Conservation (phyloP, 2,329 filamentous ascomycete species). For the Cladorrhinum sp. region DNA sequence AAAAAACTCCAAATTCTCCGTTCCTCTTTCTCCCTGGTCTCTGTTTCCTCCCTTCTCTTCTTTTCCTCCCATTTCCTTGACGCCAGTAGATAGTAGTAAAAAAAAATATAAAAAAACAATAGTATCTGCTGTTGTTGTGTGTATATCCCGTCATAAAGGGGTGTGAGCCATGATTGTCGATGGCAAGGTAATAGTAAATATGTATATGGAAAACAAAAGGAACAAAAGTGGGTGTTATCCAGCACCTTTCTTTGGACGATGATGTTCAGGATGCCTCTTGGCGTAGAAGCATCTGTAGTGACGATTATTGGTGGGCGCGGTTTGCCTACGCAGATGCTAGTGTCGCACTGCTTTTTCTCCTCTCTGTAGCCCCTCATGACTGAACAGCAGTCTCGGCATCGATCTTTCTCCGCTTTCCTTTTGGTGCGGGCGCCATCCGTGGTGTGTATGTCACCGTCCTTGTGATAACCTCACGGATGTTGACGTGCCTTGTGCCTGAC, state of each 20-base stretch:
- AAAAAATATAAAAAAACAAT: constrained; percentile 1
- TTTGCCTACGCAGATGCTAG: neutral
- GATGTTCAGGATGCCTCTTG: constrained; percentile 3
- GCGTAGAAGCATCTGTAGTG: neutral
- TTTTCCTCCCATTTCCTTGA: constrained; percentile 4
- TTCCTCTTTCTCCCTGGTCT: neutral
- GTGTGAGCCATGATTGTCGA: neutral
- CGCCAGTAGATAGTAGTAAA: neutral
- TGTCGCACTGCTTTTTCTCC: neutral
- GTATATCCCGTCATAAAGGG: neutral
- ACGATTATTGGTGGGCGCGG: neutral
- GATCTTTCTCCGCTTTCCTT: constrained; percentile 84
- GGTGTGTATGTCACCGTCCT: constrained; percentile 89
- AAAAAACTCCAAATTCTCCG: neutral
- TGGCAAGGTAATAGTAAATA: neutral
- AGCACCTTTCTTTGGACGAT: neutral
- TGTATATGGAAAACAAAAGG: neutral
- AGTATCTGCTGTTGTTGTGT: neutral
- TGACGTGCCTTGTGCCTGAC: constrained; percentile 57
- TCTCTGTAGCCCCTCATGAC: constrained; percentile 20
- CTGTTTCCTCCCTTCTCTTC: neutral
- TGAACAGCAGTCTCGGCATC: constrained; percentile 34
- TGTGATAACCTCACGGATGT: constrained; percentile 86
- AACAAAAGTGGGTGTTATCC: neutral
- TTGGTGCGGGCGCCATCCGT: constrained; percentile 81